Conservation (phyloP, 2,329 filamentous ascomycete genomes). For the Fusarium longipes region DNA sequence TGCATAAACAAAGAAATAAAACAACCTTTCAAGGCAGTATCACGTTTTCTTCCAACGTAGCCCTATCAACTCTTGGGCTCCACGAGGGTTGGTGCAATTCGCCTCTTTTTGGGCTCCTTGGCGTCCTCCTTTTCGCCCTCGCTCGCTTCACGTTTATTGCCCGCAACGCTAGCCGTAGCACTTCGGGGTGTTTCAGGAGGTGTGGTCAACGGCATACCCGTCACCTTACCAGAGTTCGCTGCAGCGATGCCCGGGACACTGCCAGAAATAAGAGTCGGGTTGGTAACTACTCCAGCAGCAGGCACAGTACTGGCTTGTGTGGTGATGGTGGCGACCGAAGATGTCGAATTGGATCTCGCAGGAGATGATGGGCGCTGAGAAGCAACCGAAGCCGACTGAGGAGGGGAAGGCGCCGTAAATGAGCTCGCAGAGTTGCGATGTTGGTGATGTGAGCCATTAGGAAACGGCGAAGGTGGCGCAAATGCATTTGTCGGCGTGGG, state of each 20-base stretch:
- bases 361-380: slow-evolving; percentile 79
- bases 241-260: slow-evolving; percentile 82
- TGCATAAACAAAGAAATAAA: slow-evolving; percentile 23
- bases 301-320: slow-evolving; percentile 67
- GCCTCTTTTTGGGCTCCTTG: slow-evolving; percentile 72
- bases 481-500: slow-evolving; percentile 75
- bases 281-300: slow-evolving; percentile 72
- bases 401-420: slow-evolving; percentile 68
- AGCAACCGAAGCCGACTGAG: slow-evolving; percentile 65
- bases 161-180: slow-evolving; percentile 49
- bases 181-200: slow-evolving; percentile 85
- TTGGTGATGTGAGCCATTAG: slow-evolving; percentile 60
- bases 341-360: slow-evolving; percentile 85
- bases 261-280: slow-evolving; percentile 81
- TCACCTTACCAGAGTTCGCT: slow-evolving; percentile 72
- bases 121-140: slow-evolving; percentile 65
- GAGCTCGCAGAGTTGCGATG: slow-evolving; percentile 70
- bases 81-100: slow-evolving; percentile 75
- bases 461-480: slow-evolving; percentile 70
- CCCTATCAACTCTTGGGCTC: slow-evolving; percentile 42
- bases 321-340: slow-evolving; percentile 80
- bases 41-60: background rate
- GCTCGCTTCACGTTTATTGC: slow-evolving; percentile 67
- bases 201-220: slow-evolving; percentile 80
- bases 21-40: slow-evolving; percentile 25